Conservation (phyloP, 371 early-diverging fungal species). For the Conidiobolus incongruus region DNA sequence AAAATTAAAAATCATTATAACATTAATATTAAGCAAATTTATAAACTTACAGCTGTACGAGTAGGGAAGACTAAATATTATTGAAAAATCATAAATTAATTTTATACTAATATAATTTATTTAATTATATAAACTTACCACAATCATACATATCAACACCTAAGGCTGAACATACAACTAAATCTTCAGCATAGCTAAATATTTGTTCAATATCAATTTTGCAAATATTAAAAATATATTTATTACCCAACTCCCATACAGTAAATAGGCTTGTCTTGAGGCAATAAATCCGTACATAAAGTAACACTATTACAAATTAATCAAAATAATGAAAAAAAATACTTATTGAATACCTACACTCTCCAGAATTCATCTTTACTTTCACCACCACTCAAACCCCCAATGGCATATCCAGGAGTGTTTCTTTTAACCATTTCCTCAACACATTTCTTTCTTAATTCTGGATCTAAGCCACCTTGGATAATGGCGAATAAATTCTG, state of each 20-base stretch:
- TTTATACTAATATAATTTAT: too few species aligned
- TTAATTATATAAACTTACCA: too few species aligned
- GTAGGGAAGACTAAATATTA: slow-evolving; percentile 96
- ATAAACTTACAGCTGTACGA: slow-evolving; percentile 83
- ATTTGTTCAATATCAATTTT: too few species aligned
- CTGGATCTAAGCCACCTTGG: slow-evolving; percentile 73
- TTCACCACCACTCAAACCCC: slow-evolving; percentile 90
- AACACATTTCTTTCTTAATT: slow-evolving; percentile 51
- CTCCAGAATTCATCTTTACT: slow-evolving; percentile 83
- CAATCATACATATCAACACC: slow-evolving; percentile 97
- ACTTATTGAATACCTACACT: too few species aligned
- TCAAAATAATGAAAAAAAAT: too few species aligned
- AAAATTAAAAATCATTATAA: too few species aligned
- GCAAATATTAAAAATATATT: too few species aligned
- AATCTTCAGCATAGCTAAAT: slow-evolving; percentile 87
- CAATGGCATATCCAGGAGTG: slow-evolving; percentile 84
- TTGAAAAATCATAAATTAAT: too few species aligned
- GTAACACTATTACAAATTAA: too few species aligned
- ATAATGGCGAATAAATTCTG: slow-evolving; percentile 93
- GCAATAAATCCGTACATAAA: slow-evolving; percentile 63
- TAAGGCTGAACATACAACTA: slow-evolving; percentile 80
- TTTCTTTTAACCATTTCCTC: slow-evolving; percentile 75
- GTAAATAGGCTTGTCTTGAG: slow-evolving; percentile 73
- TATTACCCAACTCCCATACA: slow-evolving; percentile 98
- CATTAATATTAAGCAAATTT: too few species aligned